Percentiles rank a stretch among this genome's conserved stretches.
phyloP scores from a whole-genome alignment of 1,284 basidiomycete species.

The Volvariella volvacea region DNA sequence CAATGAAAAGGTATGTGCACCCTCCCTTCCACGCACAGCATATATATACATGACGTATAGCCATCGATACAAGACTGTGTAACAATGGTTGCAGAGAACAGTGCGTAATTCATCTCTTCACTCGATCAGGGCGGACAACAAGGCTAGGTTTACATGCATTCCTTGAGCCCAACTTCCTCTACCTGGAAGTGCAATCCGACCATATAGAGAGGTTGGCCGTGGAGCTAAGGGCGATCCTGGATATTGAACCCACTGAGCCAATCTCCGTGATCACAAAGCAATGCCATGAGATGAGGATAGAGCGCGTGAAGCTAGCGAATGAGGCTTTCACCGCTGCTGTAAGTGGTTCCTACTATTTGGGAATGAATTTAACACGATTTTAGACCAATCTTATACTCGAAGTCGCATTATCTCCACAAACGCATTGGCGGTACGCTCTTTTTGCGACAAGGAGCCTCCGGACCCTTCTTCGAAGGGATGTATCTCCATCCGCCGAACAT shows the following conservation, averaged over 20 bases:
- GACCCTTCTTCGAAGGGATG: slow-evolving; percentile 70
- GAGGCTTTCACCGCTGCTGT: slow-evolving; percentile 38
- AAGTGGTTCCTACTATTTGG: slow-evolving; percentile 14
- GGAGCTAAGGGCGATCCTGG: slow-evolving; percentile 31
- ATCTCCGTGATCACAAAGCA: slow-evolving; percentile 26
- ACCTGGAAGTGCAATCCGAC: slow-evolving; percentile 44
- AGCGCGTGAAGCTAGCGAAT: slow-evolving; percentile 36
- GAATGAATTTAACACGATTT: no score
- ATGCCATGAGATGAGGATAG: slow-evolving; percentile 37
- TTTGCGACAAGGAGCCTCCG: slow-evolving; percentile 70
- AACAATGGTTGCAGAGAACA: slow-evolving; percentile 54
- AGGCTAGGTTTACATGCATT: slow-evolving; percentile 49
- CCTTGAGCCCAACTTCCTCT: slow-evolving; percentile 50
- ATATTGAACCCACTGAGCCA: slow-evolving; percentile 16
- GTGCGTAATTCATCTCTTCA: slow-evolving; percentile 26
- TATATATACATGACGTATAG: slow-evolving; percentile 21
- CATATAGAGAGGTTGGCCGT: slow-evolving; percentile 29
- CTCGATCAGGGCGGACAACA: slow-evolving; percentile 6
- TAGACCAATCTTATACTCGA: slow-evolving; percentile 40
- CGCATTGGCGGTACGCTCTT: slow-evolving; percentile 84
- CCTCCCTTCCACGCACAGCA: slow-evolving; percentile 1
- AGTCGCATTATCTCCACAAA: slow-evolving; percentile 48
- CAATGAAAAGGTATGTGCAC: slow-evolving; percentile 51
- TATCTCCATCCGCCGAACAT: slow-evolving; percentile 47
- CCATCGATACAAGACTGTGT: slow-evolving; percentile 66